Evolutionary conservation across 2,329 filamentous ascomycete genomes (phyloP), one percentile per base, ranked within the genome.

Genomic region (Davidsoniella virescens): DNA sequence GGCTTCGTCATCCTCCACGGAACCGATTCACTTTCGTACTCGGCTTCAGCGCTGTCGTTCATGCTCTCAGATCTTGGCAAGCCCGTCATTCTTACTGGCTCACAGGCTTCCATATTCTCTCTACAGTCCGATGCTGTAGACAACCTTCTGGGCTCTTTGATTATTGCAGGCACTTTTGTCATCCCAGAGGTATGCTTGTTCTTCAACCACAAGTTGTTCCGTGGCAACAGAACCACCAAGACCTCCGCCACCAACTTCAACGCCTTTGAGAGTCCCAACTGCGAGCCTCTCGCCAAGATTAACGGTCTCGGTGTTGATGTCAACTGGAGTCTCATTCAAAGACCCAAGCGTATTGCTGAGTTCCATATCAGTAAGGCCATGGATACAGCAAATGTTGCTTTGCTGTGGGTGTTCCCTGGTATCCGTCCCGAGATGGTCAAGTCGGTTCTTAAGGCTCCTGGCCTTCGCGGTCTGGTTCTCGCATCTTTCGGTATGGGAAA

Each of bases 401-500:
- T 87, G 62, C 70, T 94, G 58, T 82, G 87, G 52, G 83, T 94
- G 55, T 94, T 94, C 64, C 88, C 88, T 0, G 88, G 88, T 29
- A 93, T 95, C 66, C 84, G 84, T 63, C 84, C 87, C n/a, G 82
- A 87, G 61, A 93, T 94, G 84, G 75, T 95, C 29, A 86, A 92
- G 60, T 82, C 84, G 1, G 86, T 94, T 14, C 70, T 94, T 53
- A 75, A 75, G 42, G 69, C 87, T 29, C 79, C 85, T n/a, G 78
- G 79, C 44, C 71, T 95, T 12, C 78, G 80, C 45, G 88, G 88
- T 1, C 71, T 94, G 46, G 80, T 95, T 38, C 74, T 95, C 41
- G 87, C 94, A 66, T 94, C 87, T 0, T 94, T 94, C 63, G 88
- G 88, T 53, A 87, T 92, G 62, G 88, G 88, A 51, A 95, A 94